Conservation (phyloP, 176 grass and related monocot species). For the Dactylis glomerata region DNA sequence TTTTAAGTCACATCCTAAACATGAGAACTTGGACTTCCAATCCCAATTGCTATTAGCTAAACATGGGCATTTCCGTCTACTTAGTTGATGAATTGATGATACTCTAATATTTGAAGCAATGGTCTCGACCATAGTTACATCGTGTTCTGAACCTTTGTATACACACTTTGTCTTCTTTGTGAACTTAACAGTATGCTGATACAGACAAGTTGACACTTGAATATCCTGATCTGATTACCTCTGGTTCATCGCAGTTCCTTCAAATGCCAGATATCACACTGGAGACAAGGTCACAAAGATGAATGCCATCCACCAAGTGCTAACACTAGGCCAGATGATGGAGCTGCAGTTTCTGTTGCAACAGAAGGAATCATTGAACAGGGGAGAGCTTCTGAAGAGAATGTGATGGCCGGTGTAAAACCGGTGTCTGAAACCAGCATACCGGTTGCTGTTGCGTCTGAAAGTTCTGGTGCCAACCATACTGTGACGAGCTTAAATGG, state of each 20-base stretch:
- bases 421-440: conserved; percentile 3
- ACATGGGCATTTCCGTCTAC: background rate
- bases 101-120: background rate
- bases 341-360: conserved; percentile 34
- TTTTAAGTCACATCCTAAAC: background rate
- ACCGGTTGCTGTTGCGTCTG: conserved; percentile 13
- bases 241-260: conserved; percentile 61
- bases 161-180: background rate
- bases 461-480: conserved; percentile 32
- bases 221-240: conserved; percentile 10
- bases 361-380: conserved; percentile 37
- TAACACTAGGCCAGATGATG: conserved; percentile 27
- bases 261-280: conserved; percentile 93
- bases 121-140: background rate
- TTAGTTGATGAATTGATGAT: background rate
- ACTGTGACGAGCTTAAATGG: conserved; percentile 21
- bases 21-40: conserved; percentile 1
- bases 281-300: conserved; percentile 97
- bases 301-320: conserved; percentile 66
- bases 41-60: background rate
- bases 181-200: background rate
- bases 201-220: background rate
- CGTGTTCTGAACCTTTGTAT: background rate
- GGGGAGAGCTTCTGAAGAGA: conserved; percentile 33
- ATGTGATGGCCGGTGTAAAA: conserved; percentile 33